These are phyloP conservation scores for Silene vulgaris DNA, from an alignment of 179 eudicot genomes.

Conservation along the genomic window DNA sequence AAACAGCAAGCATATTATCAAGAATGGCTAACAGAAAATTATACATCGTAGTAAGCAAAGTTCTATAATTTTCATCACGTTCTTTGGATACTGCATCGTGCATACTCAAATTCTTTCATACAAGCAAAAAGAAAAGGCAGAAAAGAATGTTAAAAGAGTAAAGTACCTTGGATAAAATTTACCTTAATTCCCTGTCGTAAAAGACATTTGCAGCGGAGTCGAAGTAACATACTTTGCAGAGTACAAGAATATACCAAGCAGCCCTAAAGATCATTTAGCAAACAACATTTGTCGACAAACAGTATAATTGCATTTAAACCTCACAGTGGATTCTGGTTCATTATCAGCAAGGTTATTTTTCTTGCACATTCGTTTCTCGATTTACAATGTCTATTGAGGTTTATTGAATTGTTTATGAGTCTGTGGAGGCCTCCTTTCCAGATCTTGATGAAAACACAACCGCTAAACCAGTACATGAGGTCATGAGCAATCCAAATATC, in stretches of 20 bases:
- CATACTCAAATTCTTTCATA: background rate
- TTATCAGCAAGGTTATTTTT: slow-evolving; percentile 7
- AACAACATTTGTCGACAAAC: background rate
- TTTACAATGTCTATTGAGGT: background rate
- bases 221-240: background rate
- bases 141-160: too few species aligned
- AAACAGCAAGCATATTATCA: background rate
- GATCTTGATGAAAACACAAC: background rate
- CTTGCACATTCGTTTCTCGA: background rate
- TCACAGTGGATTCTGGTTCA: background rate
- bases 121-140: background rate
- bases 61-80: background rate
- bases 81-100: background rate
- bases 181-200: slow-evolving; percentile 12
- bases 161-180: slow-evolving; percentile 2
- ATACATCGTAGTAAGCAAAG: background rate
- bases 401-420: background rate
- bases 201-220: background rate
- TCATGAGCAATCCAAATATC: background rate
- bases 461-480: background rate
- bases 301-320: background rate
- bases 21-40: slow-evolving; percentile 1
- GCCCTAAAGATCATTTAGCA: background rate
- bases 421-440: background rate
- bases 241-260: slow-evolving; percentile 1